phyloP scores from a whole-genome alignment of 305 asterid species.

The Solanum chacoense region DNA sequence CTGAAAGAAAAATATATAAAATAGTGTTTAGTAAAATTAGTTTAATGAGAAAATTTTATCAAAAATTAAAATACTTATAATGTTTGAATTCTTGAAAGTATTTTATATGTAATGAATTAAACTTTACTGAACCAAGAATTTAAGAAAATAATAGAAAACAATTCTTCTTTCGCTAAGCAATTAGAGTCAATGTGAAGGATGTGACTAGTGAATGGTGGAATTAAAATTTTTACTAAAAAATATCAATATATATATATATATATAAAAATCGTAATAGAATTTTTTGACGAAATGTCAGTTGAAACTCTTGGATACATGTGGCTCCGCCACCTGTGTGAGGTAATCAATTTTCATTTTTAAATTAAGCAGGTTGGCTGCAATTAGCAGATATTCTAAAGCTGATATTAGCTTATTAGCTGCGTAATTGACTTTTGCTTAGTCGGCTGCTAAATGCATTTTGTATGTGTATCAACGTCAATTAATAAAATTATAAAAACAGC shows the following conservation, averaged over 20 bases:
- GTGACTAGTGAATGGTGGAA: not conserved
- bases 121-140: no score
- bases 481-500: not conserved
- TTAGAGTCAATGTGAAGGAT: not conserved
- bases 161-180: no score
- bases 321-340: not conserved
- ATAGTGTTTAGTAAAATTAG: not conserved
- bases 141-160: no score
- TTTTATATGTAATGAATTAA: not conserved
- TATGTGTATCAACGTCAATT: not conserved
- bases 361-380: not conserved
- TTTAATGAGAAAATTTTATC: not conserved
- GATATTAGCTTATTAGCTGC: not conserved
- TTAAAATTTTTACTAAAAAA: no score
- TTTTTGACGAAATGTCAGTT: not conserved
- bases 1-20: not conserved
- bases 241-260: no score
- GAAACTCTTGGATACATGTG: not conserved
- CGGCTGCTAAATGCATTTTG: not conserved
- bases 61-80: not conserved
- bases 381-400: not conserved
- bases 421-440: not conserved
- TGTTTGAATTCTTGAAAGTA: not conserved
- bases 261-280: not conserved
- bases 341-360: not conserved